Conservation (phyloP, 805 yeast species). For the Pichia exigua region DNA sequence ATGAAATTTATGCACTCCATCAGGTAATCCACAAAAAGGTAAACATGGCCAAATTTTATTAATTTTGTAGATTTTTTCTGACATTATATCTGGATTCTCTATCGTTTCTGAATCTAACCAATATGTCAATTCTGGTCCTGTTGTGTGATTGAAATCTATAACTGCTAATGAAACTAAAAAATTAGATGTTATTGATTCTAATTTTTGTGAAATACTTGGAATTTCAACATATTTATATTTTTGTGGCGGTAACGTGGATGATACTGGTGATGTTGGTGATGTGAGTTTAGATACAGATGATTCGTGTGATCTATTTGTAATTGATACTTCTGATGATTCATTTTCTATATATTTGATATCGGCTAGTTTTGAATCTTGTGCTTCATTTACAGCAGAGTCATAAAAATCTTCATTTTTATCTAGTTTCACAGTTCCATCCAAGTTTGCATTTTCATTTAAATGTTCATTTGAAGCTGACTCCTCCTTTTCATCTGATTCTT, state of each 20-base stretch:
- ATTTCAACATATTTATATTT: conserved; percentile 6
- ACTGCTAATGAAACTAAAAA: conserved; percentile 77
- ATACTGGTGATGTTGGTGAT: neutral
- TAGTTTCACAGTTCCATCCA: too few relatives aligned
- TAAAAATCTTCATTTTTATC: too few relatives aligned
- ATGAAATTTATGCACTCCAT: conserved; percentile 89
- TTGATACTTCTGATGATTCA: too few relatives aligned
- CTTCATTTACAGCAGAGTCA: neutral
- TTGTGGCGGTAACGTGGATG: neutral
- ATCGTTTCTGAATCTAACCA: conserved; percentile 47
- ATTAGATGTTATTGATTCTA: conserved; percentile 5
- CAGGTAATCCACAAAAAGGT: conserved; percentile 94
- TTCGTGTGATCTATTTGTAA: neutral
- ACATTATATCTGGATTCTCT: conserved; percentile 13
- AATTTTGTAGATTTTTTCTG: conserved; percentile 26
- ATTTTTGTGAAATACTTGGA: neutral
- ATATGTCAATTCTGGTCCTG: conserved; percentile 95
- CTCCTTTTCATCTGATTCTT: too few relatives aligned
- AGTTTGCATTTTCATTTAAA: too few relatives aligned
- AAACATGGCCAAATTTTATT: conserved; percentile 67
- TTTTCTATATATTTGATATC: neutral
- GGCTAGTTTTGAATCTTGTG: neutral
- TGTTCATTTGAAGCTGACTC: too few relatives aligned
- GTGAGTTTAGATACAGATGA: neutral
- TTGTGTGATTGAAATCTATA: conserved; percentile 83